These are phyloP conservation scores for Fremontodendron californicum DNA, from an alignment of 345 rosid genomes.

Conservation along the genomic window DNA sequence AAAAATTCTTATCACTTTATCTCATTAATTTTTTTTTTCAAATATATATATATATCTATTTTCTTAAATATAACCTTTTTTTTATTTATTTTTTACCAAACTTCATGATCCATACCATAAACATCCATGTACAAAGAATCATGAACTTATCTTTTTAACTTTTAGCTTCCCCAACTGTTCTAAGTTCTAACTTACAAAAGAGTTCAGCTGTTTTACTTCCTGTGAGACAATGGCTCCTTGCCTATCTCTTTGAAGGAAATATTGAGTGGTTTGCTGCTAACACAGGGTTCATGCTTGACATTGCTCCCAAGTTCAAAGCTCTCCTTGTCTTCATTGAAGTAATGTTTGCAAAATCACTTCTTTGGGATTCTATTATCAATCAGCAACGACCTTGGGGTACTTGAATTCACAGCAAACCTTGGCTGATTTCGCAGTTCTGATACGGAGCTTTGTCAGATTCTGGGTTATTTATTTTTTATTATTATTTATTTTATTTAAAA, in stretches of 20 bases:
- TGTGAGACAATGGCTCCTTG: constrained; percentile 20
- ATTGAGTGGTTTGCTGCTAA: too few relatives aligned
- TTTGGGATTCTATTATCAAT: constrained; percentile 15
- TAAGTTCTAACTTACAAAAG: background rate
- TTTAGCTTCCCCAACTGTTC: background rate
- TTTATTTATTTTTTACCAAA: too few relatives aligned
- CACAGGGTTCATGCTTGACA: too few relatives aligned
- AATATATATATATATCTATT: too few relatives aligned
- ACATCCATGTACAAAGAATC: background rate
- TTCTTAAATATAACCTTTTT: too few relatives aligned
- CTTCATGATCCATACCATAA: background rate
- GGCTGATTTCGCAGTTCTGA: constrained; percentile 67
- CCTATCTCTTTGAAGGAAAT: constrained; percentile 9
- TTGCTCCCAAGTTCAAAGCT: too few relatives aligned
- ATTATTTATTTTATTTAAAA: too few relatives aligned
- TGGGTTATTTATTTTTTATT: too few relatives aligned
- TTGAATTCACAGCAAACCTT: constrained; percentile 71
- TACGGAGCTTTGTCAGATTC: constrained; percentile 66
- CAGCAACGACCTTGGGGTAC: constrained; percentile 59
- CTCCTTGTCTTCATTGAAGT: too few relatives aligned
- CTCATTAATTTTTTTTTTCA: too few relatives aligned
- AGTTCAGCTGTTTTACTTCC: background rate
- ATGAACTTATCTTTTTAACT: background rate
- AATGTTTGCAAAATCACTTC: too few relatives aligned
- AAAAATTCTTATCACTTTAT: too few relatives aligned